phyloP scores from a whole-genome alignment of 2,329 filamentous ascomycete species.

The Aureobasidium melanogenum region DNA sequence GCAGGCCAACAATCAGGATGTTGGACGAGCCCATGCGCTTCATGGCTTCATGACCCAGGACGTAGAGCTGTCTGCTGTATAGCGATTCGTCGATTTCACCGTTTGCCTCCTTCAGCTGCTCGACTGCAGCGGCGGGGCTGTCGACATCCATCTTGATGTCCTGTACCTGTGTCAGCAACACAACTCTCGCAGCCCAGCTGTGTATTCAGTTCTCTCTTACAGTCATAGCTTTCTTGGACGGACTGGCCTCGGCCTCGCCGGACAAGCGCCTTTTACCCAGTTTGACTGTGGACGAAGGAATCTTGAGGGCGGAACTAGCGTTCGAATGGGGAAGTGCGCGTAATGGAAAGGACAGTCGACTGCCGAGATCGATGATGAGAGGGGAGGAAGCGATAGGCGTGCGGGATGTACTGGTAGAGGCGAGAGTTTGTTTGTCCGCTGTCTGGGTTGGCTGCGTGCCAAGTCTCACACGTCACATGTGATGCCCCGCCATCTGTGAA shows the following conservation, averaged over 20 bases:
- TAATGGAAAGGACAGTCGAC: not conserved
- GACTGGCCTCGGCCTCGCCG: slow-evolving; percentile 35
- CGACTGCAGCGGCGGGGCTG: slow-evolving; percentile 47
- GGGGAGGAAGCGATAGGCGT: not conserved
- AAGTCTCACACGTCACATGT: slow-evolving; percentile 7
- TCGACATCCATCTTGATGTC: slow-evolving; percentile 55
- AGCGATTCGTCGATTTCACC: slow-evolving; percentile 60
- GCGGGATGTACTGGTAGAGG: not conserved
- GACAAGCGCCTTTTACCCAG: slow-evolving; percentile 46
- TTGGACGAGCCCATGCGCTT: slow-evolving; percentile 98
- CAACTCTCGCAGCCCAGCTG: not conserved
- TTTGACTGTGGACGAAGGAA: slow-evolving; percentile 24
- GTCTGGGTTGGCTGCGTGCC: not conserved
- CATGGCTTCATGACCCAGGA: slow-evolving; percentile 77
- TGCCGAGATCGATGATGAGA: not conserved
- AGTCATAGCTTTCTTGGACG: slow-evolving; percentile 46
- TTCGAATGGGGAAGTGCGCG: not conserved
- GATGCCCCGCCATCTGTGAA: slow-evolving; percentile 2
- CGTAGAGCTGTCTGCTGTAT: slow-evolving; percentile 61
- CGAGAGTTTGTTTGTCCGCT: not conserved
- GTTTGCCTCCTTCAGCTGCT: slow-evolving; percentile 49
- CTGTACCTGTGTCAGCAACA: slow-evolving; percentile 21
- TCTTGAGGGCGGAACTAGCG: slow-evolving; percentile 6
- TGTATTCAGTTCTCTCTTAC: slow-evolving; percentile 25
- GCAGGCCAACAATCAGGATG: slow-evolving; percentile 81